Percentiles rank a stretch among this genome's conserved stretches.
phyloP scores from a whole-genome alignment of 192 early-diverging fungal species.

The Gonapodya prolifera region DNA sequence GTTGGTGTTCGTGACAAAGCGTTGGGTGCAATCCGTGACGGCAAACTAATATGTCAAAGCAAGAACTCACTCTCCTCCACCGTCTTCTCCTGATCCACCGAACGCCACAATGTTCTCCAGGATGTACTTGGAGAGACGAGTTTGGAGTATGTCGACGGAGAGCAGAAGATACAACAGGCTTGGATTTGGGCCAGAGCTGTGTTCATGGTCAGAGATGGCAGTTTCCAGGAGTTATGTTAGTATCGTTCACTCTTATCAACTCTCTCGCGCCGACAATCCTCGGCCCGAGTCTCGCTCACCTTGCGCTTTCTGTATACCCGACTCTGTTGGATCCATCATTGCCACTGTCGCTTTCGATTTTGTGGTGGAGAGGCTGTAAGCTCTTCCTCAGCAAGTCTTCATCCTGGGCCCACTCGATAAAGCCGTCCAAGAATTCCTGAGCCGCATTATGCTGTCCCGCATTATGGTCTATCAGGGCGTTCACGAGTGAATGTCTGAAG shows the following conservation, averaged over 20 bases:
- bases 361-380: too few species aligned
- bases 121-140: not conserved
- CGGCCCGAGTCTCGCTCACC: too few species aligned
- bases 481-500: not conserved
- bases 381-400: not conserved
- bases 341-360: too few species aligned
- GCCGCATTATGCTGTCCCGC: not conserved
- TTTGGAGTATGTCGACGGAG: not conserved
- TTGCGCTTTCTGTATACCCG: too few species aligned
- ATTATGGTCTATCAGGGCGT: not conserved
- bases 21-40: not conserved
- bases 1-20: not conserved
- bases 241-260: too few species aligned
- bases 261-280: too few species aligned
- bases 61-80: not conserved
- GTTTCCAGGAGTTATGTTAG: too few species aligned
- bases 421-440: not conserved
- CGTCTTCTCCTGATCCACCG: not conserved
- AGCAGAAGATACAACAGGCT: not conserved
- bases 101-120: not conserved
- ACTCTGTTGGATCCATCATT: too few species aligned
- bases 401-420: not conserved
- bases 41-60: not conserved
- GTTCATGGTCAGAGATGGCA: too few species aligned
- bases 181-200: not conserved